These are phyloP conservation scores for Dendrobium huoshanense DNA, from an alignment of 106 monocot genomes.

Conservation along the genomic window DNA sequence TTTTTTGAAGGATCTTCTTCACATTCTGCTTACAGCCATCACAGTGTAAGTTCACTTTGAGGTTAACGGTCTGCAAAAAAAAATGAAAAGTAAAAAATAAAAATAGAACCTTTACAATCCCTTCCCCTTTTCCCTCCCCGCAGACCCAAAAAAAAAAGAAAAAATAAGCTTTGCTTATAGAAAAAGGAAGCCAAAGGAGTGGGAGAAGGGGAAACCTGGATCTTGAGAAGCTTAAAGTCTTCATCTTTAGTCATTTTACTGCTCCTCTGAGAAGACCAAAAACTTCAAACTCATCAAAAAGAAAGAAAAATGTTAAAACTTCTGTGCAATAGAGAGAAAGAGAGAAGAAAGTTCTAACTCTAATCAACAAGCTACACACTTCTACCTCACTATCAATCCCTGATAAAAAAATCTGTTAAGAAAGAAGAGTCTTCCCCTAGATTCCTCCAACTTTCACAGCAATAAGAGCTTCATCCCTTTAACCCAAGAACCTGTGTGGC, in stretches of 20 bases:
- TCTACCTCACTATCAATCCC: no score
- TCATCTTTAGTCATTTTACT: slow-evolving; percentile 25
- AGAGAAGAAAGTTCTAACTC: neutral
- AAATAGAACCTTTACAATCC: neutral
- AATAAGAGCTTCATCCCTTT: no score
- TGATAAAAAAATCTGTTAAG: neutral
- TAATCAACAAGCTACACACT: neutral
- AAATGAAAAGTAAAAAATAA: neutral
- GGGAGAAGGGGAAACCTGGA: slow-evolving; percentile 13
- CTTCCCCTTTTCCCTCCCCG: neutral
- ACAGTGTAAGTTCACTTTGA: slow-evolving; percentile 30
- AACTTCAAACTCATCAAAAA: no score
- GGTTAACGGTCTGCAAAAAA: slow-evolving; percentile 19
- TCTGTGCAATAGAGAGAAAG: neutral
- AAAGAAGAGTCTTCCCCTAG: no score
- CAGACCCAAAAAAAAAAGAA: no score
- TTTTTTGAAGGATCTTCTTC: slow-evolving; percentile 29
- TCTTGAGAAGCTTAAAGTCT: slow-evolving; percentile 29
- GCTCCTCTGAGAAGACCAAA: no score
- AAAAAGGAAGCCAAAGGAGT: neutral
- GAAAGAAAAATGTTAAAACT: neutral
- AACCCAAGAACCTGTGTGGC: no score
- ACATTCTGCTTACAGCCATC: slow-evolving; percentile 35
- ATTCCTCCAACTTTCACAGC: no score
- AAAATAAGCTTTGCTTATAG: neutral